Base-by-base conservation (phyloP, 495 filamentous ascomycete species). In the Letharia lupina region DNA sequence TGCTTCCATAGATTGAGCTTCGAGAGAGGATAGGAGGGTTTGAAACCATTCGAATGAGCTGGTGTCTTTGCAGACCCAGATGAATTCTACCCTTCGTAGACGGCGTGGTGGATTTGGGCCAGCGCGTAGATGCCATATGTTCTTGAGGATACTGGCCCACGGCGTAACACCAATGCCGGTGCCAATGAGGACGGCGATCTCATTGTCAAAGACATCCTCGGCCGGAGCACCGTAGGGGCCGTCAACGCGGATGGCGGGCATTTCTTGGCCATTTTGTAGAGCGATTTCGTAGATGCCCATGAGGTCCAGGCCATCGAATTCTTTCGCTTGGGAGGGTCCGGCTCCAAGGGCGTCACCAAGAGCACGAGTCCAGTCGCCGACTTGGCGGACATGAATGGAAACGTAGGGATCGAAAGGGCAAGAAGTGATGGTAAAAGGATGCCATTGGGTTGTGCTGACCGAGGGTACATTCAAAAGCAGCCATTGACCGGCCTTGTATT, bases 1-100 rank as follows among this genome's bases (percentile, higher is more conserved):
- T 0, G 84, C 84, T 58, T 83, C 82, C 60, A 87, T 82, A 45
- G 86, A 89, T 73, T 99, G 94, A 42, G 86, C 79, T 72, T 99
- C 94, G n/a, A 99, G 87, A 1, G 89, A 93, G 8, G 88, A 90
- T 15, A 98, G 85, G 6, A 98, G 87, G 15, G 88, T 88, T 75
- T 98, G 95, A 79, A 98, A 98, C 94, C 94, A 98, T 78, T 98
- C 94, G 74, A 98, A 98, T 1, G 93, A 96, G 47, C 81, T 86
- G 3, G 92, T 98, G 71, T 98, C 93, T 75, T 89, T 95, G 83
- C 95, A 98, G 64, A 98, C 87, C 94, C 94, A 99, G 80, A 98
- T 96, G 76, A 99, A 98, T 75, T 99, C 94, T 23, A 99, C 93
- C 75, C 94, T 87, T 62, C 92, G 87, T 50, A 99, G 84, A 73